These are phyloP conservation scores for Cinnamomum micranthum DNA, from an alignment of 164 flowering plant genomes.

Conservation along the genomic window DNA sequence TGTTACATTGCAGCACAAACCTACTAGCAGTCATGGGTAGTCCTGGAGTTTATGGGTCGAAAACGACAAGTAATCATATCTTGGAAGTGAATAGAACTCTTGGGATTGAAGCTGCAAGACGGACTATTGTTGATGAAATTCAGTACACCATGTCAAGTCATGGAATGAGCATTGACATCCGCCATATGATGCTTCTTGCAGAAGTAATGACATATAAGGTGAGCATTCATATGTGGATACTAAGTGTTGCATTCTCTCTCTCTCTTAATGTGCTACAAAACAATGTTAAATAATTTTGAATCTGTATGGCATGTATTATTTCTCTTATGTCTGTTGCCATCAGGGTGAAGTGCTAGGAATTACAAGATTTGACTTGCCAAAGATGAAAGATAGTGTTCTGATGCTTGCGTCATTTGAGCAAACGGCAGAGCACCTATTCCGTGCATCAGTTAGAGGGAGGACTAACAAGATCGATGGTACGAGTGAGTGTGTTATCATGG, in stretches of 20 bases:
- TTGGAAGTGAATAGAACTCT: conserved; percentile 60
- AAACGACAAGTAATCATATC: conserved; percentile 75
- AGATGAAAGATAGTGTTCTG: conserved; percentile 65
- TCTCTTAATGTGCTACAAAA: neutral
- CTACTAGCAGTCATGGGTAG: conserved; percentile 77
- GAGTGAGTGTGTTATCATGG: conserved; percentile 93
- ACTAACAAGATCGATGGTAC: conserved; percentile 81
- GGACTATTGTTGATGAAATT: conserved; percentile 70
- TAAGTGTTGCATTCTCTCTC: neutral
- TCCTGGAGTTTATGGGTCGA: conserved; percentile 67
- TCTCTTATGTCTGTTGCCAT: neutral
- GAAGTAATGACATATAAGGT: conserved; percentile 91
- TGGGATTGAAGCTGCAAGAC: conserved; percentile 97
- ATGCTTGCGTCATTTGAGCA: conserved; percentile 91
- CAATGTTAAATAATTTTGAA: conserved; percentile 1
- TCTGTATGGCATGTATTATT: neutral
- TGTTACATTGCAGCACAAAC: conserved; percentile 46
- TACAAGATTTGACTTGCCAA: conserved; percentile 47
- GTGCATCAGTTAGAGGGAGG: conserved; percentile 67
- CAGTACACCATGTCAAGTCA: conserved; percentile 62
- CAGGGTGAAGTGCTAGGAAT: conserved; percentile 78
- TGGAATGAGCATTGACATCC: conserved; percentile 86
- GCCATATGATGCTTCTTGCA: conserved; percentile 98
- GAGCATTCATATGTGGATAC: conserved; percentile 9
- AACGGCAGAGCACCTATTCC: conserved; percentile 72